These are phyloP conservation scores for Beauveria sp. DNA, from an alignment of 2,329 filamentous ascomycete genomes.

Conservation along the genomic window DNA sequence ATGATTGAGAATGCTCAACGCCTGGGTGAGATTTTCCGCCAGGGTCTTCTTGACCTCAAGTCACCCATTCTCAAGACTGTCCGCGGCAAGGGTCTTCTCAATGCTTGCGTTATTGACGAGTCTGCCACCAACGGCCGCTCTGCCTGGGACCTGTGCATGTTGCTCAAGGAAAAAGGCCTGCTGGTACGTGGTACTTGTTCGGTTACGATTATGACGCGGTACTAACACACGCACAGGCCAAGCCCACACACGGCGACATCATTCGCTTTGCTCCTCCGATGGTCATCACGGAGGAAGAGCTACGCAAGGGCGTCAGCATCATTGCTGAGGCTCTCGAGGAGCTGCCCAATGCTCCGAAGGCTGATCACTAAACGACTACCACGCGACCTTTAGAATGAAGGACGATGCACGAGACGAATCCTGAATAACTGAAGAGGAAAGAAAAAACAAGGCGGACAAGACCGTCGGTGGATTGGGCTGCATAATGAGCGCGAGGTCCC, in stretches of 20 bases:
- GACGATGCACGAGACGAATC: not conserved
- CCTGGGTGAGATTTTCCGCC: slow-evolving; percentile 75
- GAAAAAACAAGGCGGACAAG: not conserved
- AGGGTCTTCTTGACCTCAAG: slow-evolving; percentile 66
- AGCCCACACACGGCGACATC: slow-evolving; percentile 97
- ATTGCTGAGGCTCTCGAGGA: slow-evolving; percentile 78
- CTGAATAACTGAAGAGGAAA: not conserved
- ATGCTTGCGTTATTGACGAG: slow-evolving; percentile 95
- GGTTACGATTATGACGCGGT: not conserved
- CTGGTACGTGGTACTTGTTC: slow-evolving; percentile 52
- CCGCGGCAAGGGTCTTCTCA: slow-evolving; percentile 87
- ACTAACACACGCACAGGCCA: slow-evolving; percentile 55
- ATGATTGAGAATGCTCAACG: slow-evolving; percentile 76
- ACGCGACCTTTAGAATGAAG: not conserved
- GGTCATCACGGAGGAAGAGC: slow-evolving; percentile 84
- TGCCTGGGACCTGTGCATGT: slow-evolving; percentile 93
- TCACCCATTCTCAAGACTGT: slow-evolving; percentile 75
- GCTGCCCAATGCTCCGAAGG: slow-evolving; percentile 53
- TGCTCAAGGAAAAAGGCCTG: slow-evolving; percentile 91
- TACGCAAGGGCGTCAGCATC: slow-evolving; percentile 67
- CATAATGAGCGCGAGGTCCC: slow-evolving; percentile 12
- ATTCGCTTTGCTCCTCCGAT: slow-evolving; percentile 95
- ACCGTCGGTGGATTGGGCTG: not conserved
- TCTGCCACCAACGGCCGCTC: slow-evolving; percentile 73
- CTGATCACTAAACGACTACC: slow-evolving; percentile 25